Evolutionary conservation across 2,329 filamentous ascomycete genomes (phyloP).

Genomic region (Xylariaceae sp.): DNA sequence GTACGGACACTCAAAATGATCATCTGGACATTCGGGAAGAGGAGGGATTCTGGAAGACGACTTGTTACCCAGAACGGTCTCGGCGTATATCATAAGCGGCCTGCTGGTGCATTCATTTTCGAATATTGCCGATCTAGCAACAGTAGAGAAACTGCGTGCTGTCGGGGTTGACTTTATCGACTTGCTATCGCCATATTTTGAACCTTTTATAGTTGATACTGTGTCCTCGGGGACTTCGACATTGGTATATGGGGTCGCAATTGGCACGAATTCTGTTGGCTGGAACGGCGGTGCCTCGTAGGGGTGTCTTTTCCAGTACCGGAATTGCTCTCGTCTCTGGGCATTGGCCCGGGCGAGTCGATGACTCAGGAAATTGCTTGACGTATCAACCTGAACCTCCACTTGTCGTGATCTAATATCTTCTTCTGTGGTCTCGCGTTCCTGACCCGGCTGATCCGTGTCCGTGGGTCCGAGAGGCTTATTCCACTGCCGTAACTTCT

Average conservation of each 20-base stretch:
- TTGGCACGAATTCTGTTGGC: background rate
- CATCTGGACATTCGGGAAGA: background rate
- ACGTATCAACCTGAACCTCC: background rate
- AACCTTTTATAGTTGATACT: background rate
- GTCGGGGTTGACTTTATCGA: background rate
- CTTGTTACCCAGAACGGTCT: background rate
- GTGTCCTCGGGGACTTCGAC: background rate
- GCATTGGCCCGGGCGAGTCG: constrained; percentile 2
- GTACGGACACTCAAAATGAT: constrained; percentile 4
- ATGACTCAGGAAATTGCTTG: background rate
- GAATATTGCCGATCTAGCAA: constrained; percentile 1
- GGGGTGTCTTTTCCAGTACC: constrained; percentile 3
- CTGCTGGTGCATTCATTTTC: background rate
- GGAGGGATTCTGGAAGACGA: constrained; percentile 1
- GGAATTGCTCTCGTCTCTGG: constrained; percentile 2
- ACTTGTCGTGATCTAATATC: background rate
- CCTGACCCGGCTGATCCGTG: background rate
- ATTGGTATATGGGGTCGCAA: background rate
- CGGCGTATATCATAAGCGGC: background rate
- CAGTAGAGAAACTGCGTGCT: constrained; percentile 1
- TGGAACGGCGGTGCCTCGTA: background rate
- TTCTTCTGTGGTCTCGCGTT: background rate
- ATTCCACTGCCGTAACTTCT: constrained; percentile 4
- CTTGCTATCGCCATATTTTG: too few species aligned
- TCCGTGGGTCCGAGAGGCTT: background rate